Evolutionary conservation across 2,329 filamentous ascomycete species (phyloP), one percentile per base, ranked within the genome.

Genomic region (Seiridium unicorne): DNA sequence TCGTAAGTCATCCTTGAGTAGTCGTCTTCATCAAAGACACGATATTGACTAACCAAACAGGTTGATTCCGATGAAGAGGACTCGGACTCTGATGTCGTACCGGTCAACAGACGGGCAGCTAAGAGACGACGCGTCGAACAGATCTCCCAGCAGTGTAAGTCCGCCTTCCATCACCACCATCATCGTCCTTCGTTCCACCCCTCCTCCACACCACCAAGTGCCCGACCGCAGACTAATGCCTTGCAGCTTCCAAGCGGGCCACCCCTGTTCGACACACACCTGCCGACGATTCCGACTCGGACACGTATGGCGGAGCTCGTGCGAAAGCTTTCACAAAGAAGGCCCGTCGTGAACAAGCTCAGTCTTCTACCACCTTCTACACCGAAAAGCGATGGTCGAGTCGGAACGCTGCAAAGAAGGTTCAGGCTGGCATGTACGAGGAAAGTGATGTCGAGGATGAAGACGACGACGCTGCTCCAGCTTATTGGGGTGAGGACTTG

Each of bases 371-470:
- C 46, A 83, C 90, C 6, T 81, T 87, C 4, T 85, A 89, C 67
- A 85, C 86, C 60, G 93, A 97, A 77, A 91, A 97, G 71, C 90
- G 94, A 65, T 97, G 96, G 85, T 97, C 93, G 5, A 95, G 89
- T 58, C 85, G 94, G 62, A 90, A 92, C 64, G 91, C 92, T 58
- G 90, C 90, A 11, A 92, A 92, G 72, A 70, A 70, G 38, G 83
- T 87, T 3, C 82, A 85, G 61, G 81, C 80, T 61, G 84, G 83
- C 44, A 83, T 81, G 18, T 89, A 89, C 68, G 84, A 89, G 69
- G 87, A 90, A 67, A 89, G 86, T 66, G 87, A 88, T 51, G 87
- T 89, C 10, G 79, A 87, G 3, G 85, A 88, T 34, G 85, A 87
- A 5, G 88, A 89, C 48, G 83, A 84, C 5, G 87, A 90, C 53